phyloP scores from a whole-genome alignment of 1,139 yeast species.

The Saccharomyces pastorianus region DNA sequence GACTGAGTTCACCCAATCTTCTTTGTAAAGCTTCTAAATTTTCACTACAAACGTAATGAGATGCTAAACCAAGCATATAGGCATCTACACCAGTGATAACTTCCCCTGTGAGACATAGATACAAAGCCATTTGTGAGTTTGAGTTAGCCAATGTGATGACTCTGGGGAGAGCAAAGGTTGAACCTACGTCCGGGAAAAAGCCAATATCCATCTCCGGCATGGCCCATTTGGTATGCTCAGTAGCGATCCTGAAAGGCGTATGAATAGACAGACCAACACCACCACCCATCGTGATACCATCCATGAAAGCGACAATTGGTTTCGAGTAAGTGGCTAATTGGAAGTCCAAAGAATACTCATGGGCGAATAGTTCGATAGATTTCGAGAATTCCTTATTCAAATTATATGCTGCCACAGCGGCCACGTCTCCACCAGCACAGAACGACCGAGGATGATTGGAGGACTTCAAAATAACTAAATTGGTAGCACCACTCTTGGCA shows the following conservation, averaged over 20 bases:
- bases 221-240: conserved; percentile 83
- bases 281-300: conserved; percentile 97
- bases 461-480: conserved; percentile 63
- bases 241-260: conserved; percentile 85
- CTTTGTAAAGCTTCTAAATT: conserved; percentile 53
- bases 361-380: conserved; percentile 61
- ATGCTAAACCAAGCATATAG: conserved; percentile 75
- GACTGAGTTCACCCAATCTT: conserved; percentile 48
- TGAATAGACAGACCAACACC: conserved; percentile 91
- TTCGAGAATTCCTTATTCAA: conserved; percentile 37
- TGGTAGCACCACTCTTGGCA: conserved; percentile 57
- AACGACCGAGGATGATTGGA: conserved; percentile 39
- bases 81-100: conserved; percentile 71
- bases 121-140: conserved; percentile 77
- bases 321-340: conserved; percentile 72
- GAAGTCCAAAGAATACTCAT: conserved; percentile 77
- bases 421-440: conserved; percentile 94
- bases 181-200: conserved; percentile 93
- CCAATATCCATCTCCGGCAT: conserved; percentile 99
- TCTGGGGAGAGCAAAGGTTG: conserved; percentile 79
- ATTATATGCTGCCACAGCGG: conserved; percentile 56
- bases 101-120: conserved; percentile 80
- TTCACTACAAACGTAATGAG: conserved; percentile 73
- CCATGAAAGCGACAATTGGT: conserved; percentile 77
- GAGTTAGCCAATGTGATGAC: conserved; percentile 35